Conservation (phyloP, 2,329 filamentous ascomycete genomes). For the Talaromyces pinophilus region DNA sequence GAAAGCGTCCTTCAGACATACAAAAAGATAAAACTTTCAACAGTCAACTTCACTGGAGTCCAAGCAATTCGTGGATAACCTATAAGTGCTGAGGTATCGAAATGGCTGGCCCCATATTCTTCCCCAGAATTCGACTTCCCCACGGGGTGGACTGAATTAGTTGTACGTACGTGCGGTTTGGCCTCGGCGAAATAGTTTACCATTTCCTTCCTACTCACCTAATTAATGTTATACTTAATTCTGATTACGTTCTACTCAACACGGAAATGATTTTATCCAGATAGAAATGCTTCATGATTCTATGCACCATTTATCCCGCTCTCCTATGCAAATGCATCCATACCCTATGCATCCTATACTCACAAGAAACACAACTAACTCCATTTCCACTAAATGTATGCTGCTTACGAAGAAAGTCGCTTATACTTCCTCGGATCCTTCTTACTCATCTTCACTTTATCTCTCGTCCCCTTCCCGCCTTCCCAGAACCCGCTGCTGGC, state of each 20-base stretch:
- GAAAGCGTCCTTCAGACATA: too few relatives aligned
- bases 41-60: too few relatives aligned
- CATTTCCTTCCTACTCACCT: not conserved
- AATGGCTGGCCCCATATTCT: slow-evolving; percentile 1
- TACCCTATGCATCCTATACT: not conserved
- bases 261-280: not conserved
- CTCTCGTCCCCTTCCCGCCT: slow-evolving; percentile 78
- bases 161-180: not conserved
- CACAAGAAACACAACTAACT: not conserved
- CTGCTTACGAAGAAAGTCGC: not conserved
- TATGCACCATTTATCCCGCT: not conserved
- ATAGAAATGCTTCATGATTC: not conserved
- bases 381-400: not conserved
- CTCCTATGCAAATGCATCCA: not conserved
- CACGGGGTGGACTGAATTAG: not conserved
- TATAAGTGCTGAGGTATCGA: not conserved
- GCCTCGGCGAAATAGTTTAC: slow-evolving; percentile 3
- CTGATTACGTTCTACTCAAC: not conserved
- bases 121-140: slow-evolving; percentile 1
- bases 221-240: not conserved
- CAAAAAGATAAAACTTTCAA: too few relatives aligned
- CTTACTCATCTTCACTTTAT: slow-evolving; percentile 68
- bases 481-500: slow-evolving; percentile 77
- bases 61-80: too few relatives aligned
- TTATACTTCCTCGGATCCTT: slow-evolving; percentile 51